Evolutionary conservation across 1,284 basidiomycete species (phyloP).

Genomic region (Trichosporon faecale): DNA sequence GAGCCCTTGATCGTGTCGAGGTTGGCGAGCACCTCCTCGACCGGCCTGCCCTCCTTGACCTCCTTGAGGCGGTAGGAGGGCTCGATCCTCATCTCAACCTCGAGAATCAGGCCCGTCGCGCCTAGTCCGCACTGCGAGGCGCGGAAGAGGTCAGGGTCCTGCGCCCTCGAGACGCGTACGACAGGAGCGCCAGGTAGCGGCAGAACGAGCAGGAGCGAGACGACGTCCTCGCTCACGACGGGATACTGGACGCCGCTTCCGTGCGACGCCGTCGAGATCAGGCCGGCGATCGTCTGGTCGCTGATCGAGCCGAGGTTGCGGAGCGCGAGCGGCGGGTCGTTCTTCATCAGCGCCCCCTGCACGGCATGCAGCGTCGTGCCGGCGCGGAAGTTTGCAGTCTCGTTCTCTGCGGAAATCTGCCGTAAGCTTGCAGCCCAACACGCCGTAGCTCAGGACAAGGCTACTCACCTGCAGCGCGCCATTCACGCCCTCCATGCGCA

Average conservation of each 20-base stretch:
- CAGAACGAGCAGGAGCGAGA: conserved; percentile 66
- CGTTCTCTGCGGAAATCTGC: conserved; percentile 69
- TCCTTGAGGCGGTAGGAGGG: conserved; percentile 80
- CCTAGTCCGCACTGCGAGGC: conserved; percentile 93
- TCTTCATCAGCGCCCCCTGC: conserved; percentile 62
- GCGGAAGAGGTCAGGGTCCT: conserved; percentile 74
- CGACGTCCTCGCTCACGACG: conserved; percentile 78
- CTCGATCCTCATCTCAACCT: conserved; percentile 74
- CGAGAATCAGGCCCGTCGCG: conserved; percentile 83
- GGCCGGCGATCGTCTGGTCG: conserved; percentile 91
- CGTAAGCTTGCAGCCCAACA: conserved; percentile 8
- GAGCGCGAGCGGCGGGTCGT: conserved; percentile 69
- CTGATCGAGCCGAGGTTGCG: conserved; percentile 93
- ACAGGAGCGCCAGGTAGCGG: conserved; percentile 42
- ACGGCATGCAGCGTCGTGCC: conserved; percentile 76
- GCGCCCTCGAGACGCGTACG: conserved; percentile 36
- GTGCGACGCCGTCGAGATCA: conserved; percentile 92
- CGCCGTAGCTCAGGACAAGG: not conserved
- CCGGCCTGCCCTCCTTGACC: conserved; percentile 66
- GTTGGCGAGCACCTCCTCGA: conserved; percentile 56
- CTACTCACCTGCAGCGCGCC: conserved; percentile 67
- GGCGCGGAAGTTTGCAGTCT: conserved; percentile 61
- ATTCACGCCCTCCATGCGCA: conserved; percentile 69
- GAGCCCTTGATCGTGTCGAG: conserved; percentile 58
- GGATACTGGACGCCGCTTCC: conserved; percentile 79